Base-by-base conservation (phyloP, 345 rosid species). In the Hibiscus trionum region DNA sequence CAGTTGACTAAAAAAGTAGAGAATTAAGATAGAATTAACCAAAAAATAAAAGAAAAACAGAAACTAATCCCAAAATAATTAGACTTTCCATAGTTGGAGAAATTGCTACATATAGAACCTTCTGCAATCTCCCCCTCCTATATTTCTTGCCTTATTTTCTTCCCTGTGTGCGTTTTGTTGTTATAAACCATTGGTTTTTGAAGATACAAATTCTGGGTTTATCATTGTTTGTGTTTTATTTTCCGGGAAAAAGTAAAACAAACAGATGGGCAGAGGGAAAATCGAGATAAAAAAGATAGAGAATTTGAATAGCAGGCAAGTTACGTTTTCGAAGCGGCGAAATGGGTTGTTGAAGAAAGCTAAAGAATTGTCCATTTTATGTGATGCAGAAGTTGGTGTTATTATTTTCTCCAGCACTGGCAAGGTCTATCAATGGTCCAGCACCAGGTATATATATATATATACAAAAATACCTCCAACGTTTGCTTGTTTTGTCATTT, bases 311-410 rank as follows among this genome's bases (percentile, higher is more conserved):
- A 82, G 84, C 76, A 72, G 88, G 61, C 88, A 85, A 49, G 88
- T 85, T 11, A 82, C 88, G 27, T 85, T 85, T 74, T 85, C 86
- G 0, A 85, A 85, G 70, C 61, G 83, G 24, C 82, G 88, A 0
- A 81, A 71, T 31, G 88, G 86, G 66, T 64, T 85, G 80, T 68
- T 85, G 35, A 85, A 85, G 64, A 85, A 85, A 49, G 86, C 86
- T 3, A 80, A 46, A 44, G 86, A 85, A 53, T 71, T 85, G 9
- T 85, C 88, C 0, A 81, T 83, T 76, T 71, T 85, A 2, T 83
- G 88, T n/a, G 85, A 85, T 63, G 85, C 86, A 0, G 86, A 83
- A 52, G 85, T 85, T 67, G 88, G 80, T 0, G 80, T 85, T 31
- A 74, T 83, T 1, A 69, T 85, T 61, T 85, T 81, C 76, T 85